A percentile compares a stretch with the other conserved stretches of the same genome.
Conservation (phyloP, 768 basidiomycete species). For the Pisolithus orientalis region DNA sequence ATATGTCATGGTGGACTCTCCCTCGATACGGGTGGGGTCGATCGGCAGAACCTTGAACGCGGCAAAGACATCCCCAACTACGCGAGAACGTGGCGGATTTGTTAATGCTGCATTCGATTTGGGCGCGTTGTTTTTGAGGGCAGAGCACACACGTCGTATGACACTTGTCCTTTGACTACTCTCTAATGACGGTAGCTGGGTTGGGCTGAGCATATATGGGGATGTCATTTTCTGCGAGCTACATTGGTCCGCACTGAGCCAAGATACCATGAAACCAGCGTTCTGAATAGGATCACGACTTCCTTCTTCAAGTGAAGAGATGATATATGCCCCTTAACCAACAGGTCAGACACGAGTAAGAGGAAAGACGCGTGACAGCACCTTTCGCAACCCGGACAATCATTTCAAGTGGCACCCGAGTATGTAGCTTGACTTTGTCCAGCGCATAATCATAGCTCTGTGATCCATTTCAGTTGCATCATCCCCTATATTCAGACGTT, state of each 20-base stretch:
- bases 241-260: conserved; percentile 63
- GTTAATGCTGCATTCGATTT: not conserved
- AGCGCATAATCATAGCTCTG: conserved; percentile 92
- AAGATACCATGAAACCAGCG: conserved; percentile 80
- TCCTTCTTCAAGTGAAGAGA: conserved; percentile 89
- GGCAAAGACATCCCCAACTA: conserved; percentile 42
- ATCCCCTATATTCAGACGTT: not conserved
- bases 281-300: conserved; percentile 87
- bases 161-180: not conserved
- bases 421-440: conserved; percentile 87
- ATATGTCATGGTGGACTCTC: conserved; percentile 34
- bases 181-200: not conserved
- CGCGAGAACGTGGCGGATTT: conserved; percentile 30
- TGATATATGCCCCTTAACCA: conserved; percentile 80
- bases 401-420: conserved; percentile 80
- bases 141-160: not conserved
- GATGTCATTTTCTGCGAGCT: conserved; percentile 76
- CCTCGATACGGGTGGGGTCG: conserved; percentile 47
- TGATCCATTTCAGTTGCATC: conserved; percentile 2
- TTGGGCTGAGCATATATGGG: conserved; percentile 66
- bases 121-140: conserved; percentile 19
- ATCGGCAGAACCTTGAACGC: conserved; percentile 80
- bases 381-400: conserved; percentile 77
- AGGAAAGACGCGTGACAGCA: conserved; percentile 14
- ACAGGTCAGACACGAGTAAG: conserved; percentile 1